phyloP scores from a whole-genome alignment of 2,329 filamentous ascomycete genomes.

The Trichoderma breve region DNA sequence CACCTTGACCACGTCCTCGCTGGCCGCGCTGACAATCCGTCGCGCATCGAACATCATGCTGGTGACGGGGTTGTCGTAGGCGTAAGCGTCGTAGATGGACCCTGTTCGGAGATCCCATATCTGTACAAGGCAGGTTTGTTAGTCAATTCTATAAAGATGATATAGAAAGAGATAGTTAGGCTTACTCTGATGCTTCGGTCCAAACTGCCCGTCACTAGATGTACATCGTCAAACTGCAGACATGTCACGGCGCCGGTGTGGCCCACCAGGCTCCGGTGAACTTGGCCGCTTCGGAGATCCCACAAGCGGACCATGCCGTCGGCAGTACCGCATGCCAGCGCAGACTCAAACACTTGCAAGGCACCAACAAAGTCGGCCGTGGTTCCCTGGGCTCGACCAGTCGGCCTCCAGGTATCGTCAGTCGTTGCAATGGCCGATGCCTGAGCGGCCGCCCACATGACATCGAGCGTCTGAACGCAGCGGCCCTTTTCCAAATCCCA shows the following conservation, averaged over 20 bases:
- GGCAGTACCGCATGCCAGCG: slow-evolving; percentile 91
- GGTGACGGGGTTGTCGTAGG: slow-evolving; percentile 87
- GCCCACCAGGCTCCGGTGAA: slow-evolving; percentile 92
- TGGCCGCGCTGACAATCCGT: slow-evolving; percentile 84
- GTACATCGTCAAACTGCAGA: slow-evolving; percentile 93
- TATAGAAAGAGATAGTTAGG: too few species aligned
- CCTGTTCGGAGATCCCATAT: slow-evolving; percentile 98
- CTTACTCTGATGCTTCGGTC: slow-evolving; percentile 93
- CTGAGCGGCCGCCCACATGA: slow-evolving; percentile 96
- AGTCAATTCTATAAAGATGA: too few species aligned
- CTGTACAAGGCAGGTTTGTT: slow-evolving; percentile 47
- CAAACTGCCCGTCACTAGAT: slow-evolving; percentile 87
- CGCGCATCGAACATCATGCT: slow-evolving; percentile 96
- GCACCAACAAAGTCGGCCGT: slow-evolving; percentile 91
- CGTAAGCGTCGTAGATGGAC: slow-evolving; percentile 92
- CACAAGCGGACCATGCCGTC: slow-evolving; percentile 96
- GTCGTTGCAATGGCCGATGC: slow-evolving; percentile 68
- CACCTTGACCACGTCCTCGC: slow-evolving; percentile 92
- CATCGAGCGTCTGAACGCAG: slow-evolving; percentile 94
- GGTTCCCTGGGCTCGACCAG: slow-evolving; percentile 59
- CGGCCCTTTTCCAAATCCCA: slow-evolving; percentile 98
- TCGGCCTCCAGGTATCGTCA: slow-evolving; percentile 70
- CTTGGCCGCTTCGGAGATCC: slow-evolving; percentile 94
- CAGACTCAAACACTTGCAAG: slow-evolving; percentile 92
- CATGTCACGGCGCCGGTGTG: slow-evolving; percentile 94